Evolutionary conservation across 1,139 yeast species (phyloP), one percentile per base, ranked within the genome.

Genomic region (Lodderomyces oxycetoniae): DNA sequence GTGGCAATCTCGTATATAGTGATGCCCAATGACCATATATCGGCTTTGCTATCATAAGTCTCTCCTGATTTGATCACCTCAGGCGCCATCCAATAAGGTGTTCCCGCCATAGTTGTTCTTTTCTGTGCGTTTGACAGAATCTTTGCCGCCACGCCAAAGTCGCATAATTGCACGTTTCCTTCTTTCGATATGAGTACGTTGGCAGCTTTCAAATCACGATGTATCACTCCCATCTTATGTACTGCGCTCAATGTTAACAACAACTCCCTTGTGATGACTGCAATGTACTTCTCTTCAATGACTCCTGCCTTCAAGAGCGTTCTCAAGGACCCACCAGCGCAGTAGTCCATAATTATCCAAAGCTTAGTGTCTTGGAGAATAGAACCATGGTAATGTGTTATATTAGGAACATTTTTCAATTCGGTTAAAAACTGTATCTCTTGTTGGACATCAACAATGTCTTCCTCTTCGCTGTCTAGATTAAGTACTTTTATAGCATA

Each of bases 41-140:
- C 96, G 0, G 93, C 95, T 58, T 84, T 87, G 33, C 78, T 76
- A 49, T 86, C 85, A 56, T 87, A 87, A 2, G 82, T 70, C 14
- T 83, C 83, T 21, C 98, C 98, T 55, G 91, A 97, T 53, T 89
- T 76, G 29, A 91, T 91, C 17, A 91, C 98, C 56, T 91, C 98
- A 0, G 98, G 98, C 0, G 98, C 98, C 99, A 93, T 93, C 99
- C 99, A 93, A 56, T 89, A 93, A 0, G 98, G 98, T 0, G 99
- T 93, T 4, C 99, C 99, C 0, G 95, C 97, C 77, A 91, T 88
- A 1, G 98, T 91, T 28, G 91, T 86, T 49, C 98, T 71, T 52
- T 89, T 84, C 32, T 79, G 59, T 21, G 80, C 79, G 27, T 80
- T 75, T n/a, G 89, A 72, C 1, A 94, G 77, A 26, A 89, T 66